Percentiles rank a stretch among this genome's conserved stretches.
Evolutionary conservation across 2,329 filamentous ascomycete genomes (phyloP).

Genomic region (Dryadomyces quercus-mongolicae): DNA sequence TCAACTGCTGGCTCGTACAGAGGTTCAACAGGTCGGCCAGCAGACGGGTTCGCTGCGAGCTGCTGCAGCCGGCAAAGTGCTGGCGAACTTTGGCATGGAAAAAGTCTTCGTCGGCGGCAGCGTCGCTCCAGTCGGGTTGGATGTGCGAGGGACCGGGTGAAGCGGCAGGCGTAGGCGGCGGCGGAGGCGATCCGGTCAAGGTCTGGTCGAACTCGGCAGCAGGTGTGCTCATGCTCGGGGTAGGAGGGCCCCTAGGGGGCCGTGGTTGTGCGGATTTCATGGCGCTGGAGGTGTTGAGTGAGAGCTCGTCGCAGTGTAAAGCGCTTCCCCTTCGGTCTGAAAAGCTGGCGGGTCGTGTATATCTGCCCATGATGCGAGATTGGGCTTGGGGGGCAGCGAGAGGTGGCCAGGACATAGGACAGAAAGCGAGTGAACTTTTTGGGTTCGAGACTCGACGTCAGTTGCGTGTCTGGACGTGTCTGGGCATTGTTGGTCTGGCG

Average conservation of each 20-base stretch:
- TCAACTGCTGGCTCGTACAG: conserved; percentile 89
- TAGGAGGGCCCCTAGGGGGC: conserved; percentile 46
- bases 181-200: conserved; percentile 48
- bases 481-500: background rate
- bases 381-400: background rate
- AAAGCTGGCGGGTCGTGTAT: conserved; percentile 42
- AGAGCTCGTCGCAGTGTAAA: conserved; percentile 42
- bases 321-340: conserved; percentile 49
- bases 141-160: conserved; percentile 50
- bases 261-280: conserved; percentile 39
- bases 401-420: background rate
- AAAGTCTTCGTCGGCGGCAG: conserved; percentile 69
- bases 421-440: background rate
- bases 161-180: conserved; percentile 52
- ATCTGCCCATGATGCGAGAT: conserved; percentile 25
- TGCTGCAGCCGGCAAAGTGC: conserved; percentile 67
- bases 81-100: conserved; percentile 68
- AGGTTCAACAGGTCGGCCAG: conserved; percentile 83
- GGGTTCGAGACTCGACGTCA: background rate
- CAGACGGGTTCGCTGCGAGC: conserved; percentile 65
- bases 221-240: conserved; percentile 51
- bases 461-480: background rate
- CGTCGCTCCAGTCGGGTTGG: conserved; percentile 62
- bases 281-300: conserved; percentile 30
- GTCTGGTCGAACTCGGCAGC: conserved; percentile 51